phyloP scores from a whole-genome alignment of 495 filamentous ascomycete genomes.

The Staphylotrichum tortipilum region DNA sequence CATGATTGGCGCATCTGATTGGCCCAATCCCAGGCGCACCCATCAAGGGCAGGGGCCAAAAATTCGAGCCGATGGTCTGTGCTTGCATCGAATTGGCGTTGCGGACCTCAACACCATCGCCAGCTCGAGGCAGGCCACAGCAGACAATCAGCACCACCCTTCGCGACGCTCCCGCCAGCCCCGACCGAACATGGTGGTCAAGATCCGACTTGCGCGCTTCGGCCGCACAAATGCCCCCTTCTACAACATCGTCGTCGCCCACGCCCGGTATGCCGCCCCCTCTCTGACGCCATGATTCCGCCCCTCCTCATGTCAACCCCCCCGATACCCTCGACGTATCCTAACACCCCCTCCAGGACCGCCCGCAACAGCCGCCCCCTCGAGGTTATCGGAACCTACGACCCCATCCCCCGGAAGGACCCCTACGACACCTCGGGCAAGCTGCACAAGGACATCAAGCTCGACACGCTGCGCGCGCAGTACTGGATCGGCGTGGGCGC shows the following conservation, averaged over 20 bases:
- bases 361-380: slow-evolving; percentile 79
- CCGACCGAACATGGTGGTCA: slow-evolving; percentile 67
- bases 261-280: slow-evolving; percentile 64
- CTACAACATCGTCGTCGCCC: slow-evolving; percentile 95
- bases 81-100: too few species aligned
- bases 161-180: neutral
- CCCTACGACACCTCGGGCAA: slow-evolving; percentile 57
- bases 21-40: too few species aligned
- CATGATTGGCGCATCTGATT: slow-evolving; percentile 1
- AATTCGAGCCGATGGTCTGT: neutral
- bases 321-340: neutral
- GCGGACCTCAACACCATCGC: slow-evolving; percentile 1
- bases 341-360: slow-evolving; percentile 38
- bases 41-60: too few species aligned
- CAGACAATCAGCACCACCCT: neutral
- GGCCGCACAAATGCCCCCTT: slow-evolving; percentile 77
- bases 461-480: slow-evolving; percentile 70
- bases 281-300: neutral
- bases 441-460: slow-evolving; percentile 77
- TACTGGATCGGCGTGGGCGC: slow-evolving; percentile 98
- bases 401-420: slow-evolving; percentile 71
- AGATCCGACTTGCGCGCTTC: slow-evolving; percentile 88
- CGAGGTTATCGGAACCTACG: slow-evolving; percentile 92
- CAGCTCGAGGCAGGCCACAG: neutral
- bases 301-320: slow-evolving; percentile 1